Conservation (phyloP, 441 rosid genomes). For the Pelargonium exstipulatum region DNA sequence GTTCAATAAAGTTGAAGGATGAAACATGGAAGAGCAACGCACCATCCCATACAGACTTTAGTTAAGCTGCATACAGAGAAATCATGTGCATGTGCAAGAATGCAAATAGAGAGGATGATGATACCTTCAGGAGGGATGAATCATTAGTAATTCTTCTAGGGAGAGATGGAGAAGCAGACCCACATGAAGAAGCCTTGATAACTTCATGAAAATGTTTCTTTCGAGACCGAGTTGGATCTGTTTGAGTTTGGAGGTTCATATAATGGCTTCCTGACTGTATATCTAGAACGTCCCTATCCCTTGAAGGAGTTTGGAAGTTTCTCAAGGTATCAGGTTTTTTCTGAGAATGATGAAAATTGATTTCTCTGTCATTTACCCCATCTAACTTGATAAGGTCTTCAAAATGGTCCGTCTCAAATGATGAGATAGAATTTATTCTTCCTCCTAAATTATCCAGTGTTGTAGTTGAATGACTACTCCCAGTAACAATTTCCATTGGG, state of each 20-base stretch:
- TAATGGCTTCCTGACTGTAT: constrained; percentile 25
- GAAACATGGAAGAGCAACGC: no score
- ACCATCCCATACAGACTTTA: neutral
- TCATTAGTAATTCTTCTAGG: constrained; percentile 27
- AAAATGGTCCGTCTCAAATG: constrained; percentile 18
- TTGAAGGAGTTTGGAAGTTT: constrained; percentile 22
- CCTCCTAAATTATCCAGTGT: constrained; percentile 18
- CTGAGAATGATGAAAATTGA: constrained; percentile 17
- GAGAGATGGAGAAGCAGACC: constrained; percentile 31
- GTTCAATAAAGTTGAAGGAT: no score
- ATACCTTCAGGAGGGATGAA: constrained; percentile 35
- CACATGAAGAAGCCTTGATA: constrained; percentile 31
- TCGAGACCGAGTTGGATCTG: constrained; percentile 23
- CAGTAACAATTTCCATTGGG: constrained; percentile 20
- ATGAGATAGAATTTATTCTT: constrained; percentile 21
- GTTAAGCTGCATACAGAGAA: no score
- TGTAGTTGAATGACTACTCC: constrained; percentile 24
- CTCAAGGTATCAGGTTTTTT: constrained; percentile 21
- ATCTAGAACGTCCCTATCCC: constrained; percentile 20
- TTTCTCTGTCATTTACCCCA: constrained; percentile 23
- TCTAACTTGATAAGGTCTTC: constrained; percentile 18
- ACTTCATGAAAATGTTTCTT: constrained; percentile 31
- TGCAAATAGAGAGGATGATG: neutral
- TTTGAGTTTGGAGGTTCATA: constrained; percentile 23
- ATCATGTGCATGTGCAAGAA: neutral